Evolutionary conservation across 2,329 filamentous ascomycete species (phyloP), one percentile per base, ranked within the genome.

Genomic region (Didymella exigua): DNA sequence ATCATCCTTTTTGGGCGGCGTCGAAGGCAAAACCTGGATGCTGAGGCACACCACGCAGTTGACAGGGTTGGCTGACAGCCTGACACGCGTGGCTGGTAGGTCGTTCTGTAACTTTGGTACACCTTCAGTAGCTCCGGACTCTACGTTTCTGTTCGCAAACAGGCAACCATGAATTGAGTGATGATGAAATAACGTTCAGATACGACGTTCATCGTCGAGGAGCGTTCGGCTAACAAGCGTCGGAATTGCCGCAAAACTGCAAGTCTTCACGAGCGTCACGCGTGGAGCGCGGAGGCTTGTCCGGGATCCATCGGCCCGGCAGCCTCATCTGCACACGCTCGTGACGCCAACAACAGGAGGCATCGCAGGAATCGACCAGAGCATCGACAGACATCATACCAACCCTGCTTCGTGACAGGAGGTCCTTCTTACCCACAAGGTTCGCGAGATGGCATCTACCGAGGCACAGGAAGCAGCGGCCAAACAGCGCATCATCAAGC

Each of bases 401-500:
- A 45, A 21, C 40, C 33, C 13, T 21, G 45, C n/a, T 9, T 49
- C 52, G 24, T 34, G 13, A 41, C 52, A 29, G 52, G 41, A 31
- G 42, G 4, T 36, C 36, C 30, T 36, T 29, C 5, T 7, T n/a
- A 38, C 11, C 11, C 33, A 11, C 47, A 57, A 36, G 33, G 21
- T 38, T 19, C 18, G 33, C 18, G 18, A 18, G 10, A 71, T 76
- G 72, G 58, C 70, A 11, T 62, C 67, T 34, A 48, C 66, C 51
- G 68, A 70, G 27, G 60, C 71, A n/a, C 70, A 78, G 60, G 80
- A 82, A 49, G 76, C 75, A 33, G 80, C 78, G 0, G 76, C 79
- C 54, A 86, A 86, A 69, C 67, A 79, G 54, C 85, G 87, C 54
- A 87, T 91, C 73, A 84, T 93, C 69, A 81, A 81, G 29, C 93